Conservation (phyloP, 106 monocot species). For the Hemerocallis citrina region DNA sequence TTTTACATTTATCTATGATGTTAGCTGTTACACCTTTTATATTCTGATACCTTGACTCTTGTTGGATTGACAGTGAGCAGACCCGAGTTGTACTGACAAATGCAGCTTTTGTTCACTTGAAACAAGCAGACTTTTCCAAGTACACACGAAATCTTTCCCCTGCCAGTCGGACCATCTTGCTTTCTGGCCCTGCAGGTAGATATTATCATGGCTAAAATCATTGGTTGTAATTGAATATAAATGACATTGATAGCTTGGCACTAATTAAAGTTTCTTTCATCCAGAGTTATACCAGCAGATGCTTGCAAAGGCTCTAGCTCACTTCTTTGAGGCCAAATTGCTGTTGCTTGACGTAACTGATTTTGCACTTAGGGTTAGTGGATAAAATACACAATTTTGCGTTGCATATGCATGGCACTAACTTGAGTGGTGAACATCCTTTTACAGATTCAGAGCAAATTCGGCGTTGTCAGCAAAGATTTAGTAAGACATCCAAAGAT, state of each 20-base stretch:
- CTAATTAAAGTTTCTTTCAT: too few species aligned
- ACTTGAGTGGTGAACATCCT: neutral
- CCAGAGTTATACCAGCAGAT: conserved; percentile 71
- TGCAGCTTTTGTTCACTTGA: conserved; percentile 74
- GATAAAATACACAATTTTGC: neutral
- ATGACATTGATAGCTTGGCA: too few species aligned
- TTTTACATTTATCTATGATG: neutral
- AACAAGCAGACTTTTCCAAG: conserved; percentile 61
- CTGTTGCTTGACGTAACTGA: conserved; percentile 60
- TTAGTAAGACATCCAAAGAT: conserved; percentile 24
- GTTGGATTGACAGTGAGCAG: conserved; percentile 35
- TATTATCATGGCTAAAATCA: too few species aligned
- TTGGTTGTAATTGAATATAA: too few species aligned
- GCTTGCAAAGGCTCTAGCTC: conserved; percentile 73
- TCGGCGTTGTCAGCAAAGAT: conserved; percentile 35
- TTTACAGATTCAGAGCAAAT: conserved; percentile 67
- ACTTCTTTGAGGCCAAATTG: conserved; percentile 65
- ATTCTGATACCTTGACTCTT: neutral
- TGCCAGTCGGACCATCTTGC: conserved; percentile 59
- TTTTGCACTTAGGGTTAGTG: conserved; percentile 61
- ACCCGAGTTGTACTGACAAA: conserved; percentile 58
- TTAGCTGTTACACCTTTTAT: neutral
- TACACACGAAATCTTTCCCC: conserved; percentile 68
- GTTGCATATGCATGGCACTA: too few species aligned
- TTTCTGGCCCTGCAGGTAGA: conserved; percentile 69